Conservation (phyloP, 2,329 filamentous ascomycete species). For the Fusarium sulawesiense region DNA sequence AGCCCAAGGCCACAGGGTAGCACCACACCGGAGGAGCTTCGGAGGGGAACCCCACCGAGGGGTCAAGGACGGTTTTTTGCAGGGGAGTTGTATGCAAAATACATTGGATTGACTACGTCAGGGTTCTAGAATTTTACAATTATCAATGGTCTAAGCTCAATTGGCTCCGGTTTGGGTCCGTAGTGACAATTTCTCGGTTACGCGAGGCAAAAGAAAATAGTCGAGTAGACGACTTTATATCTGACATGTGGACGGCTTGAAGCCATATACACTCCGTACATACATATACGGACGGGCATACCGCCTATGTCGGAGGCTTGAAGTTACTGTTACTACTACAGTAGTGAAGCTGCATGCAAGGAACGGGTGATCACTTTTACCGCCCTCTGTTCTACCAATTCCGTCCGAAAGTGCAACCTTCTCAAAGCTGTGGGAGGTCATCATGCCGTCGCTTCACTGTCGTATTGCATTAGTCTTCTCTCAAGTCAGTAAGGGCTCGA, state of each 20-base stretch:
- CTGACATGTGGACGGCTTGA: background rate
- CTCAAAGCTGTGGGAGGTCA: conserved; percentile 13
- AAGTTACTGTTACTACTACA: background rate
- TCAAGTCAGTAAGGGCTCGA: background rate
- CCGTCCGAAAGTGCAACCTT: conserved; percentile 18
- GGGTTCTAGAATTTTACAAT: conserved; percentile 43
- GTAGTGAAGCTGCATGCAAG: conserved; percentile 21
- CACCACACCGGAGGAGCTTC: conserved; percentile 45
- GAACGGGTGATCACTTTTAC: conserved; percentile 28
- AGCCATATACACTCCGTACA: background rate
- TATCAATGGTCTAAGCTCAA: conserved; percentile 46
- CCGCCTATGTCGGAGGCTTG: conserved; percentile 21
- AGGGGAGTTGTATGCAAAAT: conserved; percentile 29
- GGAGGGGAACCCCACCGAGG: conserved; percentile 47
- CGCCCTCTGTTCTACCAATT: conserved; percentile 9
- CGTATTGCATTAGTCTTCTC: conserved; percentile 15
- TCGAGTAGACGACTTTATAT: background rate
- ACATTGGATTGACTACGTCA: conserved; percentile 42
- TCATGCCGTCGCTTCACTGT: conserved; percentile 14
- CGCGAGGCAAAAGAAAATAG: background rate
- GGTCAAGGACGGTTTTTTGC: conserved; percentile 30
- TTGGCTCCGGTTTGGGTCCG: conserved; percentile 39
- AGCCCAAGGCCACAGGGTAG: conserved; percentile 5
- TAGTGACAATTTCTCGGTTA: conserved; percentile 16
- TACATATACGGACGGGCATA: background rate